These are phyloP conservation scores for Geotrichum citri-aurantii DNA, from an alignment of 1,139 yeast species.

Conservation along the genomic window DNA sequence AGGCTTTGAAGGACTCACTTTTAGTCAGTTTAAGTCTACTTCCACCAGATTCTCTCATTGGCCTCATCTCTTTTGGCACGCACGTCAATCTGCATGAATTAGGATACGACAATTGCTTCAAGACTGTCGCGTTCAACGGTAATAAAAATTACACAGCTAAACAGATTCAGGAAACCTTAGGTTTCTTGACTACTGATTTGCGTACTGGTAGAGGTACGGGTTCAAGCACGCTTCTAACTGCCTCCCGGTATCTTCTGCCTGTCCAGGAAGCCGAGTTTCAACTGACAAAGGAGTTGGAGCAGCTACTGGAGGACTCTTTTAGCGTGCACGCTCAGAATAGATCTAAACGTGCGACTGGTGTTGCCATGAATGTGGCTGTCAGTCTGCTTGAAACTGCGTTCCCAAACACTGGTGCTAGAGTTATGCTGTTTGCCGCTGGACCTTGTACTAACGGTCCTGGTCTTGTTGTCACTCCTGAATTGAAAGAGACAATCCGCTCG, in stretches of 20 bases:
- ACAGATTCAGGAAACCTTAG: conserved; percentile 49
- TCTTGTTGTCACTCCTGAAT: conserved; percentile 72
- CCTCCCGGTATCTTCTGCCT: conserved; percentile 31
- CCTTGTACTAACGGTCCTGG: conserved; percentile 91
- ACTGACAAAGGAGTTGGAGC: conserved; percentile 49
- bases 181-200: conserved; percentile 44
- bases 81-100: conserved; percentile 60
- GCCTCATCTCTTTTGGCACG: conserved; percentile 59
- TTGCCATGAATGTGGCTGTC: conserved; percentile 59
- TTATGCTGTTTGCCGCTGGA: conserved; percentile 67
- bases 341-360: conserved; percentile 56
- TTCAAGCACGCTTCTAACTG: conserved; percentile 19
- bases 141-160: conserved; percentile 49
- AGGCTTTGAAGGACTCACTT: conserved; percentile 53
- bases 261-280: conserved; percentile 50
- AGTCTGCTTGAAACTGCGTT: conserved; percentile 45
- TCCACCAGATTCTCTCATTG: conserved; percentile 46
- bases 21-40: conserved; percentile 49
- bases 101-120: conserved; percentile 34
- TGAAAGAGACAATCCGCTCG: conserved; percentile 89
- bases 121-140: conserved; percentile 53
- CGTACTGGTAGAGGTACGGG: conserved; percentile 20
- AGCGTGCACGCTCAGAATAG: conserved; percentile 45
- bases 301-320: conserved; percentile 49
- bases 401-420: conserved; percentile 52